Base-by-base conservation (phyloP, 352 stramenopile species). In the Globisporangium barbulae region DNA sequence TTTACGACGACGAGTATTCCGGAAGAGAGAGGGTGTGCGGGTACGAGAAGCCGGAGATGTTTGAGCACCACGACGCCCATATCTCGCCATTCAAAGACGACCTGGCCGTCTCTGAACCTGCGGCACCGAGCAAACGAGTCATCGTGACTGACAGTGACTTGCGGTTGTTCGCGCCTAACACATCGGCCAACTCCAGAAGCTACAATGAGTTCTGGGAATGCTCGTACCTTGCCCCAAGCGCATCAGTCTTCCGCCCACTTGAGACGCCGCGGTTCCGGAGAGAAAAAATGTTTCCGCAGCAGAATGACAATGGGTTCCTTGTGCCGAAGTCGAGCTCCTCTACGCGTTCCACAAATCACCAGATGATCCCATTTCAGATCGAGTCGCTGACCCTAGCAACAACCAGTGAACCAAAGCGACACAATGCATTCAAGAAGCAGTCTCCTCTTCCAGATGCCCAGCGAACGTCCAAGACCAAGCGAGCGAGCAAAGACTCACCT, bases 141-240 rank as follows among this genome's bases (percentile, higher is more conserved):
- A 68, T 83, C 25, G 78, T 83, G 21, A 77, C 69, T 1, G 72
- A 83, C 42, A 83, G 54, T 42, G 76, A 88, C 35, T 65, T 85
- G 39, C 75, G 59, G 22, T 42, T 83, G 17, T 70, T 74, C 21
- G 42, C 47, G 13, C 39, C 3, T 15, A 53, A 59, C 30, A 12
- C 15, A 37, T 53, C 37, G 30, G 21, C 37, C 19, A 52, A 25
- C 33, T 12, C 28, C 17, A 55, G 53, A 6, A 28, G 22, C 39
- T 28, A 59, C 22, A 37, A 15, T 19, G 59, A 59, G 31, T 28
- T 52, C 35, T 59, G 59, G 59, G 56, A 45, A 44, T 45, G 41
- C 25, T 41, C 28, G 17, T 53, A 53, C 31, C 45, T 62, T 13
- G 30, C 7, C 12, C 5, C 39, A 7, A 62, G 56, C 42, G 33